These are phyloP conservation scores for Globisporangium iwayamae DNA, from an alignment of 352 stramenopile genomes.

Conservation along the genomic window DNA sequence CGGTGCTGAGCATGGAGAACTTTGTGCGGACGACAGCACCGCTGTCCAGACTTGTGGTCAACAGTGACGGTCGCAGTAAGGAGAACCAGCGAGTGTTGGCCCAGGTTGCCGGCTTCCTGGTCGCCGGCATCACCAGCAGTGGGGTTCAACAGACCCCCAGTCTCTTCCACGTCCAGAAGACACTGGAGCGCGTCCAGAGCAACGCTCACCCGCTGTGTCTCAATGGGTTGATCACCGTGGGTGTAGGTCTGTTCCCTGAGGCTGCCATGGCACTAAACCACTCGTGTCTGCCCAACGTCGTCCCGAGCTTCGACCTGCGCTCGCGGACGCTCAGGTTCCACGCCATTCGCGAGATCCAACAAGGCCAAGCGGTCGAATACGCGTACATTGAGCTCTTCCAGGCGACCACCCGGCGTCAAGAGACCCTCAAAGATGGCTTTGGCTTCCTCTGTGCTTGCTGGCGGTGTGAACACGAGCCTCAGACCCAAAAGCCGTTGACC, in stretches of 20 bases:
- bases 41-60: slow-evolving; percentile 23
- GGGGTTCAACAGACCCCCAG: neutral
- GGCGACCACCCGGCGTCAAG: slow-evolving; percentile 28
- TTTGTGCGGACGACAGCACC: slow-evolving; percentile 34
- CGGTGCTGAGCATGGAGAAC: slow-evolving; percentile 54
- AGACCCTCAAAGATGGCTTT: slow-evolving; percentile 37
- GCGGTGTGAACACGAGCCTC: slow-evolving; percentile 30
- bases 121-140: slow-evolving; percentile 7
- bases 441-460: slow-evolving; percentile 47
- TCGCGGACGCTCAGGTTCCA: slow-evolving; percentile 49
- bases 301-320: slow-evolving; percentile 39
- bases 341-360: slow-evolving; percentile 30
- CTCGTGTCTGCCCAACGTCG: slow-evolving; percentile 60
- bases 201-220: slow-evolving; percentile 57
- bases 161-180: slow-evolving; percentile 27
- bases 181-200: slow-evolving; percentile 39
- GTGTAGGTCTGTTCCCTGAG: slow-evolving; percentile 59
- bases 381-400: slow-evolving; percentile 58
- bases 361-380: slow-evolving; percentile 36
- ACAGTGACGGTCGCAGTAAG: slow-evolving; percentile 5
- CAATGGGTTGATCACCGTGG: slow-evolving; percentile 35
- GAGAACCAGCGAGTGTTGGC: neutral
- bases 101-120: slow-evolving; percentile 5
- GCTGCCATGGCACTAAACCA: slow-evolving; percentile 71
- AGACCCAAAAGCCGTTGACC: neutral